Evolutionary conservation across 1,139 yeast species (phyloP).

Genomic region (Diutina neorugosa): DNA sequence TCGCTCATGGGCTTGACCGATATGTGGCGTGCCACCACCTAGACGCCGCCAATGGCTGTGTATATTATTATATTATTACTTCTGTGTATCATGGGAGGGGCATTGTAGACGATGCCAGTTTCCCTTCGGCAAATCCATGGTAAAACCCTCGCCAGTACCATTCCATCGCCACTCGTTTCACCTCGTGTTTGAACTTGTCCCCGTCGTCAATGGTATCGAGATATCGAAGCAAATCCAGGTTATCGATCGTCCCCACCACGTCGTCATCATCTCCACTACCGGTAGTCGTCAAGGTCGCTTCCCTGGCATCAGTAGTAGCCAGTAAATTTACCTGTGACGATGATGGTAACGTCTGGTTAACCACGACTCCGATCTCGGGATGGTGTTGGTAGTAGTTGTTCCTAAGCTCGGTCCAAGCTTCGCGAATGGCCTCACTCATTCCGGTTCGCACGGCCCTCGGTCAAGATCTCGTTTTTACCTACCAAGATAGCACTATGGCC

Average conservation of each 20-base stretch:
- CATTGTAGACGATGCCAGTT: background rate
- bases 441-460: background rate
- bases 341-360: background rate
- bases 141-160: constrained; percentile 4
- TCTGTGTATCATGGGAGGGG: background rate
- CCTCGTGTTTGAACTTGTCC: background rate
- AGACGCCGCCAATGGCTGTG: background rate
- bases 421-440: background rate
- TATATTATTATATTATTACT: background rate
- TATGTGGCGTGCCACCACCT: constrained; percentile 40
- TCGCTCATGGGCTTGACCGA: constrained; percentile 69
- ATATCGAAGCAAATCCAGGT: background rate
- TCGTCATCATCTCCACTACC: background rate
- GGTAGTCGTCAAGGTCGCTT: background rate
- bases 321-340: background rate
- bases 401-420: background rate
- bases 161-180: constrained; percentile 1
- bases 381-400: background rate
- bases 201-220: background rate
- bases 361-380: background rate
- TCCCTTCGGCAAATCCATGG: background rate
- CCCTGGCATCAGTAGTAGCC: background rate
- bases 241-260: background rate
- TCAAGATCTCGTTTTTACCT: no score
- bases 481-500: no score